Percentiles rank a stretch among this genome's conserved stretches.
Conservation (phyloP, 2,329 filamentous ascomycete species). For the Colletotrichum destructivum region DNA sequence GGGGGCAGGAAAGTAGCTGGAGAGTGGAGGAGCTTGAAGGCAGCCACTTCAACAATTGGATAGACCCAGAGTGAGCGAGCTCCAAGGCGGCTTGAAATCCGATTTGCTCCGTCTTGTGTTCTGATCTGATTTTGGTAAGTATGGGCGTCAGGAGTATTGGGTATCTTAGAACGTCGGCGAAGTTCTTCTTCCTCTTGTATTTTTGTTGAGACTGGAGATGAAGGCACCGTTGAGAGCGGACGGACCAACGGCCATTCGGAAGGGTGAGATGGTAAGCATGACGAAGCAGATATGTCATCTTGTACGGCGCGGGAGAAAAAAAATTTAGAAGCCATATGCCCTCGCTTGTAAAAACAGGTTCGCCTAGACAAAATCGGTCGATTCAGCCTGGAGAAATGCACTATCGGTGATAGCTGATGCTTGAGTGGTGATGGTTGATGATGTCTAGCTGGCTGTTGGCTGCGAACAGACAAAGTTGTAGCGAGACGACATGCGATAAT, state of each 20-base stretch:
- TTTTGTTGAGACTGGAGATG: constrained; percentile 25
- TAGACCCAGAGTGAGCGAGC: constrained; percentile 46
- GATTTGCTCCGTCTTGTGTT: neutral
- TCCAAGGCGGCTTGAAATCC: neutral
- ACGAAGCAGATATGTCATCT: neutral
- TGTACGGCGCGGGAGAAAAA: neutral
- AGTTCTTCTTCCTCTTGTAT: neutral
- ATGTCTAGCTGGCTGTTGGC: neutral
- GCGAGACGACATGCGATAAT: neutral
- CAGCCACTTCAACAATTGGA: constrained; percentile 52
- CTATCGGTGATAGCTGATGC: no score
- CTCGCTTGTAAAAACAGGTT: constrained; percentile 2
- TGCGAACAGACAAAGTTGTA: neutral
- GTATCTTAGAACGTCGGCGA: constrained; percentile 12
- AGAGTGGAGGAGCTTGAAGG: constrained; percentile 52
- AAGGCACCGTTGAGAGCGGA: neutral
- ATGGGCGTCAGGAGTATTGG: constrained; percentile 16
- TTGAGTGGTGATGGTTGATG: no score
- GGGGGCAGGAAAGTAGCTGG: constrained; percentile 54
- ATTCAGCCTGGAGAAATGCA: neutral
- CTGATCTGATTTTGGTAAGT: neutral
- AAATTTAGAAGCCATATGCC: neutral
- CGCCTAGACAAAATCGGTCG: neutral
- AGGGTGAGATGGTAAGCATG: neutral
- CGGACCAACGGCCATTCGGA: neutral